These are phyloP conservation scores for Phytopythium ostracodes DNA, from an alignment of 352 stramenopile genomes.

Conservation along the genomic window DNA sequence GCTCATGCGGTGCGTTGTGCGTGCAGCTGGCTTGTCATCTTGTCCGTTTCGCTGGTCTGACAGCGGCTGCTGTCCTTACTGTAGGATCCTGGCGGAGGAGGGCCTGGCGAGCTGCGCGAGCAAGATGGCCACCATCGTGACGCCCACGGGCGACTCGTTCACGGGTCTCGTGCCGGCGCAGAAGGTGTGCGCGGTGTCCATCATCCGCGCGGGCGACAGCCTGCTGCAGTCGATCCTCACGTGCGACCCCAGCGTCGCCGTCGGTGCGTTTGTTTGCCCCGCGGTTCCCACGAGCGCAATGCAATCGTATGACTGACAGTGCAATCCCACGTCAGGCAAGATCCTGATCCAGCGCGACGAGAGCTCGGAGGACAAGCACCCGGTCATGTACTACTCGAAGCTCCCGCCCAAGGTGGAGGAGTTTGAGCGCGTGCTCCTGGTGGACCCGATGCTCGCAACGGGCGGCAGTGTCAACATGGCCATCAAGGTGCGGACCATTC, in stretches of 20 bases:
- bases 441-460: slow-evolving; percentile 96
- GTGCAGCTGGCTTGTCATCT: background rate
- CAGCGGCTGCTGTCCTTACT: background rate
- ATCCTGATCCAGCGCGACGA: slow-evolving; percentile 97
- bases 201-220: slow-evolving; percentile 90
- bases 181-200: slow-evolving; percentile 90
- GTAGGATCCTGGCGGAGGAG: slow-evolving; percentile 69
- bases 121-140: slow-evolving; percentile 50
- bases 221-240: slow-evolving; percentile 89
- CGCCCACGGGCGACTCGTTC: slow-evolving; percentile 64
- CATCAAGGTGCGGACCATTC: slow-evolving; percentile 64
- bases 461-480: slow-evolving; percentile 87
- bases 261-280: slow-evolving; percentile 60
- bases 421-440: slow-evolving; percentile 90
- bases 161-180: slow-evolving; percentile 46
- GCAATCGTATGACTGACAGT: background rate
- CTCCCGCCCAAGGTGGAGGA: slow-evolving; percentile 80
- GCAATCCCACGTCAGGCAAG: slow-evolving; percentile 62
- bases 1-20: slow-evolving; percentile 53
- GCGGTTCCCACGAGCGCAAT: too few species aligned
- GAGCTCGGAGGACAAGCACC: slow-evolving; percentile 74
- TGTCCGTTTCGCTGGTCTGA: background rate
- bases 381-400: slow-evolving; percentile 94
- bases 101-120: slow-evolving; percentile 60
- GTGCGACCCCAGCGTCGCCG: slow-evolving; percentile 78